phyloP scores from a whole-genome alignment of 805 yeast genomes.

The Tetrapisispora arboricola region DNA sequence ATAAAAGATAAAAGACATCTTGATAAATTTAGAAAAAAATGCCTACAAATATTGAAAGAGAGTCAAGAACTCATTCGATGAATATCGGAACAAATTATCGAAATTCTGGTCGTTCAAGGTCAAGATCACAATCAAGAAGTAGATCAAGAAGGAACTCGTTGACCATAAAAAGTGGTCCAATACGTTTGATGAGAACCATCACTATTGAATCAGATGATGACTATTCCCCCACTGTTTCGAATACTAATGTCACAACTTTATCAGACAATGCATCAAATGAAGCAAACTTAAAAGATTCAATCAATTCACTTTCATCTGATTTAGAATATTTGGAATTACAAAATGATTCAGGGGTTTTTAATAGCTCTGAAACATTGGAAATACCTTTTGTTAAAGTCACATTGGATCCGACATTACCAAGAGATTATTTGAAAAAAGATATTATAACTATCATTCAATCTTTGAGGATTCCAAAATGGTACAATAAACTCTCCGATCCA shows the following conservation, averaged over 20 bases:
- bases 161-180: conserved; percentile 21
- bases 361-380: conserved; percentile 19
- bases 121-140: conserved; percentile 34
- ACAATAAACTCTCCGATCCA: conserved; percentile 31
- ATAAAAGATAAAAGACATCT: no score
- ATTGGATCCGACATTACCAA: conserved; percentile 68
- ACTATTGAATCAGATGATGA: conserved; percentile 17
- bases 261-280: conserved; percentile 4
- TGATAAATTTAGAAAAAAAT: not conserved
- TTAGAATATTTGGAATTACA: not conserved
- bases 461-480: conserved; percentile 73
- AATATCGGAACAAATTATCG: not conserved
- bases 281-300: not conserved
- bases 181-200: conserved; percentile 22
- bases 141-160: conserved; percentile 24
- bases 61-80: conserved; percentile 11
- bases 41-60: conserved; percentile 1
- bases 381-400: conserved; percentile 45
- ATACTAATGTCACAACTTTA: not conserved
- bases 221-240: not conserved
- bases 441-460: conserved; percentile 52
- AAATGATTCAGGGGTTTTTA: not conserved
- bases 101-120: conserved; percentile 9
- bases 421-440: conserved; percentile 79
- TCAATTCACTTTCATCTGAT: not conserved